Evolutionary conservation across 2,329 filamentous ascomycete genomes (phyloP), one percentile per base, ranked within the genome.

Genomic region (Sporothrix brasiliensis): DNA sequence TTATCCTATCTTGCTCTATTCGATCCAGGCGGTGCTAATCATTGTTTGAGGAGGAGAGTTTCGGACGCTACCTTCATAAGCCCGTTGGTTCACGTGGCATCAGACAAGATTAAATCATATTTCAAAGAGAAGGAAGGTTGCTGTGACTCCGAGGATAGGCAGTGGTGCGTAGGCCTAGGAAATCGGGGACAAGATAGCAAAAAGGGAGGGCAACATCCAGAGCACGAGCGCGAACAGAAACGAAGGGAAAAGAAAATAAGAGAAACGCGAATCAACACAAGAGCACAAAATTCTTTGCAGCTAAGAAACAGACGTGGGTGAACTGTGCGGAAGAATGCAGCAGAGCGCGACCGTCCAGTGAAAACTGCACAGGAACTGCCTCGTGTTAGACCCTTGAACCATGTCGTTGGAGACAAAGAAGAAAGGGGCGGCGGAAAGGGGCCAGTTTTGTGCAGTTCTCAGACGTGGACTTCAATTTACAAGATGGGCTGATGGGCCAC

Each of bases 321-420:
- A 54, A 44, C 27, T 44, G 50, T 52, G 34, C 49, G 50, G 21
- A 41, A 68, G 34, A 54, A 34, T 61, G 39, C 58, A 63, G 39
- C 58, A 63, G 58, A 14, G 58, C 39, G 58, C 24, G 61, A n/a
- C 24, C 39, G 61, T 39, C 44, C 34, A 53, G 47, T 30, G 54
- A 53, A 52, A 27, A 63, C 19, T 60, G 44, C 63, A 61, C 52
- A 67, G 60, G 21, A 68, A 63, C 21, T 61, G 69, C 61, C 39
- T 58, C 66, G 58, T 73, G 73, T 75, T 78, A 74, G 76, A 81
- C 76, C 80, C 79, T 77, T 78, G 80, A 80, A 80, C 80, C 80
- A 79, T 80, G 80, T 79, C 77, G 76, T 79, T 75, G 77, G 74
- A 70, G 68, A 72, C 61, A 67, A 72, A 71, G 70, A 73, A 71